Evolutionary conservation across 2,329 filamentous ascomycete species (phyloP).

Genomic region (Westerdykella aurantiaca): DNA sequence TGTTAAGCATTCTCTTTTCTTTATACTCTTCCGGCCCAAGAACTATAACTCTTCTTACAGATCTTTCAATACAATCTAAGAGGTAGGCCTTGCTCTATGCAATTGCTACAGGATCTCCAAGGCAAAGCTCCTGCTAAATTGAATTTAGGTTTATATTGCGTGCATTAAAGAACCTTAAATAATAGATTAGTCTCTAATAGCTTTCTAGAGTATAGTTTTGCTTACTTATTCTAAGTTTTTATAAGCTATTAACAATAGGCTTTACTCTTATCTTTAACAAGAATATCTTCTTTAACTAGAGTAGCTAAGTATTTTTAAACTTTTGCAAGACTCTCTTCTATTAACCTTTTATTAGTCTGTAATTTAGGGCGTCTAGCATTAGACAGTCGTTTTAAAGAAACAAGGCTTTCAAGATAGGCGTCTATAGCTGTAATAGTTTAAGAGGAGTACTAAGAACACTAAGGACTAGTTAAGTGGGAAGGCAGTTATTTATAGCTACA

Average conservation of each 20-base stretch:
- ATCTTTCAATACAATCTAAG: constrained; percentile 1
- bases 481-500: too few relatives aligned
- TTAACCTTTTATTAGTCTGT: too few relatives aligned
- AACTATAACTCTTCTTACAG: background rate
- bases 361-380: background rate
- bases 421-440: constrained; percentile 1
- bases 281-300: too few relatives aligned
- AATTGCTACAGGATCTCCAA: constrained; percentile 3
- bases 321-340: too few relatives aligned
- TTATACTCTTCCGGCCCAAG: constrained; percentile 1
- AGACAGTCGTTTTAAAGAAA: constrained; percentile 3
- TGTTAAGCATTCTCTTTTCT: background rate
- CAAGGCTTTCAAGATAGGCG: constrained; percentile 2
- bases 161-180: constrained; percentile 3
- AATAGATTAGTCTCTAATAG: constrained; percentile 1
- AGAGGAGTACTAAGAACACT: too few relatives aligned
- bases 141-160: constrained; percentile 1
- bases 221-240: too few relatives aligned
- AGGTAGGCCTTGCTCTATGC: constrained; percentile 2
- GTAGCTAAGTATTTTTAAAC: too few relatives aligned
- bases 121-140: constrained; percentile 1
- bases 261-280: too few relatives aligned
- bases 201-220: too few relatives aligned
- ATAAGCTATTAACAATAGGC: too few relatives aligned
- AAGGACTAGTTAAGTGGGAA: background rate